Evolutionary conservation across 2,329 filamentous ascomycete species (phyloP).

Genomic region (Cladosporium sphaerospermum): DNA sequence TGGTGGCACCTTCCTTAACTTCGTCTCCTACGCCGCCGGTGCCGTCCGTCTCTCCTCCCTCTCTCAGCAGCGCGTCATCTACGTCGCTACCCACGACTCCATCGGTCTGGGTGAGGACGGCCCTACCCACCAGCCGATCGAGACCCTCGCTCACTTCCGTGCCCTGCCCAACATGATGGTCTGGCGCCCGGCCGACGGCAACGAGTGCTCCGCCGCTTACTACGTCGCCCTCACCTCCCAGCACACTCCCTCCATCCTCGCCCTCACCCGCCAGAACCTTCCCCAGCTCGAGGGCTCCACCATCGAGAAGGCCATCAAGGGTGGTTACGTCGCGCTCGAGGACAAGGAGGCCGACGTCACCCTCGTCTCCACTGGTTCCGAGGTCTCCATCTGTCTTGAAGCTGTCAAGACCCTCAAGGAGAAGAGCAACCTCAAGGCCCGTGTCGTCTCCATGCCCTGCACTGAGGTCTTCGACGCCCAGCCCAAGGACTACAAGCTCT

Average conservation of each 20-base stretch:
- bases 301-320: constrained; percentile 84
- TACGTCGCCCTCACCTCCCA: constrained; percentile 88
- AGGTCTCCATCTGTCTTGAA: constrained; percentile 90
- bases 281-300: constrained; percentile 94
- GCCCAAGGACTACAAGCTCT: constrained; percentile 88
- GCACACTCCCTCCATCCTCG: constrained; percentile 85
- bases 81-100: constrained; percentile 96
- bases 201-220: constrained; percentile 97
- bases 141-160: constrained; percentile 97
- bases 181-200: constrained; percentile 96
- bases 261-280: constrained; percentile 95
- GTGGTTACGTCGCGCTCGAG: constrained; percentile 87
- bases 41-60: constrained; percentile 90
- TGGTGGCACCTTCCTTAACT: constrained; percentile 97
- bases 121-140: constrained; percentile 97
- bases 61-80: constrained; percentile 84
- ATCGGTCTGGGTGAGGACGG: constrained; percentile 99
- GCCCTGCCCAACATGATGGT: constrained; percentile 99
- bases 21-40: constrained; percentile 95
- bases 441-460: constrained; percentile 93
- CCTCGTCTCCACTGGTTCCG: constrained; percentile 89
- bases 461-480: constrained; percentile 95
- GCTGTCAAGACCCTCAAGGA: constrained; percentile 86
- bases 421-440: constrained; percentile 78
- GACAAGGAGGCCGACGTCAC: constrained; percentile 78